Conservation (phyloP, 441 rosid genomes). For the Biscutella laevigata region DNA sequence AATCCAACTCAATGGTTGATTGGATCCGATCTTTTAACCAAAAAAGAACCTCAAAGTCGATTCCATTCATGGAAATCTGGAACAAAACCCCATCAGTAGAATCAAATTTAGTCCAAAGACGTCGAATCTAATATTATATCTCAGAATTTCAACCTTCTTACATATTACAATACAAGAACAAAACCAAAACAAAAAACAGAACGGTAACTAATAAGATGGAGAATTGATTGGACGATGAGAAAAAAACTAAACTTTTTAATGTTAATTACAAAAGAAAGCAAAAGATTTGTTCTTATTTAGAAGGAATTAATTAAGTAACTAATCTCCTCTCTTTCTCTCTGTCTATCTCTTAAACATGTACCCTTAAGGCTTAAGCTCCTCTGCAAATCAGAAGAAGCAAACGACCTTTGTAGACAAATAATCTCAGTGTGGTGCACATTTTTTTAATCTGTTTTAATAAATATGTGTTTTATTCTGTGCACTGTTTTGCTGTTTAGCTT, state of each 20-base stretch:
- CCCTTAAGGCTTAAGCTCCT: constrained; percentile 15
- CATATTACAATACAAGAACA: not conserved
- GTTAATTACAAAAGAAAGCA: too few relatives aligned
- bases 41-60: not conserved
- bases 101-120: not conserved
- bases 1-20: not conserved
- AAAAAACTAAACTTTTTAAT: not conserved
- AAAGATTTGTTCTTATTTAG: too few relatives aligned
- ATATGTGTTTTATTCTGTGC: constrained; percentile 12
- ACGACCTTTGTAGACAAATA: constrained; percentile 23
- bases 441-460: not conserved
- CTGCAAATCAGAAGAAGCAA: constrained; percentile 18
- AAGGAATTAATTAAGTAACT: constrained; percentile 8
- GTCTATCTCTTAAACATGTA: constrained; percentile 6
- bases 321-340: not conserved
- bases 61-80: constrained; percentile 7
- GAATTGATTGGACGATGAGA: constrained; percentile 12
- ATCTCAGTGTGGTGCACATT: constrained; percentile 9
- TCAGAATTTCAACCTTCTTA: not conserved
- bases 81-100: too few relatives aligned
- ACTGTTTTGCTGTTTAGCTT: constrained; percentile 3
- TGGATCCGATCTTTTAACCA: constrained; percentile 11
- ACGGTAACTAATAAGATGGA: not conserved
- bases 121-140: too few relatives aligned
- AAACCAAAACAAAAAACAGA: not conserved